Conservation (phyloP, 1,284 basidiomycete species). For the Tilletia walkeri region DNA sequence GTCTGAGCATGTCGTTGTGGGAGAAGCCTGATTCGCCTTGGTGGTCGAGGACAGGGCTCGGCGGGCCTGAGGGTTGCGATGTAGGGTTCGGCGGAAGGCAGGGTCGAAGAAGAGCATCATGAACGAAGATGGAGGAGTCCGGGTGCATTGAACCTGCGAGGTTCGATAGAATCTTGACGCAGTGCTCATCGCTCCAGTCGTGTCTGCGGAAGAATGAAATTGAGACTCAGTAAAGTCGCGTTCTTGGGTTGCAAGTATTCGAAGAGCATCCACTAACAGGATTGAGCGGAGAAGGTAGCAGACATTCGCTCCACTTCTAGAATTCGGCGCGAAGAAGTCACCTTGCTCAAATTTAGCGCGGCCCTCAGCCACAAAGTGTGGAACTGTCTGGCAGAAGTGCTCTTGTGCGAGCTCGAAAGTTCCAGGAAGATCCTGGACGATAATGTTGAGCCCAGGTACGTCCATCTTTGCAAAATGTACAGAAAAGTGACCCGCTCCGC, state of each 20-base stretch:
- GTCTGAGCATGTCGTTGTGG: background rate
- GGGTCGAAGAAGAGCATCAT: background rate
- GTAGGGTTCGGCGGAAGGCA: slow-evolving; percentile 11
- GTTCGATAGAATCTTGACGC: slow-evolving; percentile 15
- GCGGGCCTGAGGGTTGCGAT: background rate
- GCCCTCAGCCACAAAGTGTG: background rate
- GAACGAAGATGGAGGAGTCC: slow-evolving; percentile 7
- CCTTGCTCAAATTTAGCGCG: background rate
- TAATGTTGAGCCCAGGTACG: background rate
- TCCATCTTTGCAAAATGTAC: slow-evolving; percentile 15
- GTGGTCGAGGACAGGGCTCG: slow-evolving; percentile 5
- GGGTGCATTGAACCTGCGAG: background rate
- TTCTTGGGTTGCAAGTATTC: background rate
- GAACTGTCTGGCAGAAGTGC: background rate
- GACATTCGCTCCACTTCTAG: background rate
- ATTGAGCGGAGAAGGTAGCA: slow-evolving; percentile 5
- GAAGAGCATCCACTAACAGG: background rate
- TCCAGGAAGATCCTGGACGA: slow-evolving; percentile 1
- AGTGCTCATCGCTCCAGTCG: slow-evolving; percentile 17
- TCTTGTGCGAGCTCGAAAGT: slow-evolving; percentile 5
- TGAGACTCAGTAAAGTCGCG: background rate
- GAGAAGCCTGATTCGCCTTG: background rate
- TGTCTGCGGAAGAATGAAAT: background rate
- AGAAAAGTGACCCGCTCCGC: slow-evolving; percentile 1
- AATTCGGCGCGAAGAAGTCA: slow-evolving; percentile 8